Base-by-base conservation (phyloP, 805 yeast species). In the Wickerhamomyces rabaulensis region DNA sequence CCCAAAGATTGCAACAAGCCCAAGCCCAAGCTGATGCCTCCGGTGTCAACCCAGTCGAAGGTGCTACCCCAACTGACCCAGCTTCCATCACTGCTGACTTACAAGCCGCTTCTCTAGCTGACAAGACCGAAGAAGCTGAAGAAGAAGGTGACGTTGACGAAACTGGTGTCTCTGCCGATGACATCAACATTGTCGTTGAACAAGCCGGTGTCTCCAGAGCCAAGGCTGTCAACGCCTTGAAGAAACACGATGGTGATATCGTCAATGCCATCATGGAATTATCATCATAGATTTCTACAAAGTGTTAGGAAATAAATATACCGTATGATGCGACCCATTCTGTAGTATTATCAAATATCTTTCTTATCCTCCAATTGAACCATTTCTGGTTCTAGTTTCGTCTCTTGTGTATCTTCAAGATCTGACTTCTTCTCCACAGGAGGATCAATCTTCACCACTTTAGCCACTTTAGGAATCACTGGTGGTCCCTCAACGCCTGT, bases 181-280 rank as follows among this genome's bases (percentile, higher is more conserved):
- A 90, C 66, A 80, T 94, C 62, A 84, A 83, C 58, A 78, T 94
- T 66, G 86, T 94, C 63, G 77, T 85, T 66, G 94, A 89, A 67
- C 99, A 92, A 77, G 86, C 97, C 63, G 84, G 82, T 63, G 94
- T 82, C 53, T 79, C 96, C 47, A 84, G 90, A 75, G 81, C 80
- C 61, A 87, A 88, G 78, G 98, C 98, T 55, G 87, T 81, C 61
- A 86, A 85, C 70, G 96, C 97, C 60, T 79, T 94, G 70, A 85
- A 78, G 69, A 84, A 79, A 58, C 89, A 91, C 77, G 79, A 87
- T 61, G 90, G 91, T 70, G 98, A 94, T 70, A 83, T 94, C 73
- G 97, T 94, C 67, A 90, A 91, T 68, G 92, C 98, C 59, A 89
- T 92, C 70, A 88, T 92, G 96, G 82, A 86, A 55, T 76, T 85